Percentiles rank a stretch among this genome's conserved stretches.
Conservation (phyloP, 768 basidiomycete genomes). For the Trametopsis cervina region DNA sequence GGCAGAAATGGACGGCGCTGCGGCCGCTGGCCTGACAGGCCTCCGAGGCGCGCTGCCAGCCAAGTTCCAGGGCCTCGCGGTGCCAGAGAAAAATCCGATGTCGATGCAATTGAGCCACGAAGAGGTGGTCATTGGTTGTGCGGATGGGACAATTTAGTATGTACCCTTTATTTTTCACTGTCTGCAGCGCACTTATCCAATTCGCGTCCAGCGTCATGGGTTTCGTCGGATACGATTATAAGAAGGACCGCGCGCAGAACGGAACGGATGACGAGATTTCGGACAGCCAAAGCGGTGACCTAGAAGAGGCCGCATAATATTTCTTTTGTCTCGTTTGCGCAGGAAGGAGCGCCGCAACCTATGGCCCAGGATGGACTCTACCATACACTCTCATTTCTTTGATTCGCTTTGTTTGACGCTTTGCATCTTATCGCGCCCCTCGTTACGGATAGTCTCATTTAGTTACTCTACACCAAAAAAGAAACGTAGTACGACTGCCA, state of each 20-base stretch:
- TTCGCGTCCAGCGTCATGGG: conserved; percentile 44
- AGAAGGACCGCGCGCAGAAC: conserved; percentile 23
- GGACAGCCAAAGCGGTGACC: not conserved
- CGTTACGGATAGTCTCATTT: no score
- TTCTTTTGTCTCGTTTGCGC: no score
- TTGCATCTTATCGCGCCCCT: not conserved
- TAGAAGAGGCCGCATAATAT: not conserved
- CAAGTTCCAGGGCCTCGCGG: conserved; percentile 74
- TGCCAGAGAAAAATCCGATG: conserved; percentile 92
- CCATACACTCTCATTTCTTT: not conserved
- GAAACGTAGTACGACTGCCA: not conserved
- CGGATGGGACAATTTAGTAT: conserved; percentile 88
- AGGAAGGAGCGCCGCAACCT: no score
- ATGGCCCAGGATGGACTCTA: no score
- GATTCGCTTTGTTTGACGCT: not conserved
- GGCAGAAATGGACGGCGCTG: conserved; percentile 32
- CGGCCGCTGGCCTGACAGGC: conserved; percentile 44
- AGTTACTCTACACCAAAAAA: not conserved
- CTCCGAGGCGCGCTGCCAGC: conserved; percentile 53
- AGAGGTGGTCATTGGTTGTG: conserved; percentile 87
- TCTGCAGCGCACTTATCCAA: conserved; percentile 11
- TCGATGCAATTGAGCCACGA: conserved; percentile 89
- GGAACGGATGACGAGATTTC: not conserved
- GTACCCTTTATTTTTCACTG: conserved; percentile 23
- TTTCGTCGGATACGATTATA: conserved; percentile 53